Evolutionary conservation across 1,139 yeast genomes (phyloP), one percentile per base, ranked within the genome.

Genomic region (Suhomyces terraborum): DNA sequence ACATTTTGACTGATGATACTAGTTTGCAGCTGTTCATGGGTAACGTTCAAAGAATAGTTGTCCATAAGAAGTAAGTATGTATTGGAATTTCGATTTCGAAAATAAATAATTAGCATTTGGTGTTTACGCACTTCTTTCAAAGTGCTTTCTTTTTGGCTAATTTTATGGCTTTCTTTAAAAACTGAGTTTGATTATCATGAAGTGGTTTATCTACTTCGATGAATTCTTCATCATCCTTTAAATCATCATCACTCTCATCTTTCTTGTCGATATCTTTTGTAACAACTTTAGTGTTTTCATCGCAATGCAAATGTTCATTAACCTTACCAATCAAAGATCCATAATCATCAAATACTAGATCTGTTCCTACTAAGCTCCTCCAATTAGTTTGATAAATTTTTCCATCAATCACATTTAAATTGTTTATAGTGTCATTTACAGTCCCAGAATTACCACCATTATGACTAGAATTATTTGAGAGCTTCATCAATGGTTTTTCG

Each of bases 351-450:
- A 78, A 75, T 1, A 79, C 63, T 46, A 93, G 64, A 54, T 91
- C 97, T 0, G 95, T 85, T 0, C 98, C 98, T 1, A 88, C 82
- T 9, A 88, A 64, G 45, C 78, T 77, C 36, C 77, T 73, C 97
- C 98, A 93, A 27, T 73, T 68, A 1, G 96, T 94, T 56, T 81
- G 80, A 58, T 81, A 87, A 3, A 88, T 66, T 37, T 67, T 69
- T 12, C 73, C 75, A 47, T 71, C 75, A 5, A 69, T 61, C 4
- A 66, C 56, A 3, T 66, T 56, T 32, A 69, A 52, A 36, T 66
- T 63, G 41, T 61, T 61, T 19, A 67, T 54, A 1, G 58, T 47
- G 17, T 54, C 41, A 13, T 44, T 42, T 2, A 20, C 26, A 2
- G 45, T 38, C 5, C 35, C 17, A 7, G 36, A 42, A 5, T 27